Evolutionary conservation across 2,329 filamentous ascomycete genomes (phyloP).

Genomic region (Metarhizium humberi): DNA sequence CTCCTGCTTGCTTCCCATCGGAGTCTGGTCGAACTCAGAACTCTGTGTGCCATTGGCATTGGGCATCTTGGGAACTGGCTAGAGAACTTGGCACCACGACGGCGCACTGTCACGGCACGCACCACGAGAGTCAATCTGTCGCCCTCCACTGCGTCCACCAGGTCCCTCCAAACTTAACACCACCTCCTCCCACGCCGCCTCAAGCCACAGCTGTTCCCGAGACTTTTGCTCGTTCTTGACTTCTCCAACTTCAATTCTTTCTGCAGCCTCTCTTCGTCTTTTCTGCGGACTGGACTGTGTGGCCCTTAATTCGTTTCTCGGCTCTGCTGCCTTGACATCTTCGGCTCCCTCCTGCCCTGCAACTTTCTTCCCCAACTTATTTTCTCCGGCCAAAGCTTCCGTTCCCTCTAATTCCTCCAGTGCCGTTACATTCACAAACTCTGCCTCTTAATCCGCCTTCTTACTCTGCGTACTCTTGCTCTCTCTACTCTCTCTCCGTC

Average conservation of each 20-base stretch:
- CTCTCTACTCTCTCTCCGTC: neutral
- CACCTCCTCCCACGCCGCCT: neutral
- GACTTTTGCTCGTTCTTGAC: neutral
- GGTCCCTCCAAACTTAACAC: neutral
- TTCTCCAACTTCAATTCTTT: neutral
- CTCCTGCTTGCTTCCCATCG: neutral
- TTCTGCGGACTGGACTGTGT: neutral
- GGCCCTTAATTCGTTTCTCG: neutral
- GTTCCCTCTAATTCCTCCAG: neutral
- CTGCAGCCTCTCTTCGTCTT: neutral
- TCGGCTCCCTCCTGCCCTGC: neutral
- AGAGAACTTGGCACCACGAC: conserved; percentile 1
- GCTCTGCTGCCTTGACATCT: neutral
- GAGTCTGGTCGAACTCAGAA: neutral
- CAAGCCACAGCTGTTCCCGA: neutral
- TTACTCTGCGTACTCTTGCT: neutral
- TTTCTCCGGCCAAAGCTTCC: neutral
- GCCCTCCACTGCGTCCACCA: neutral
- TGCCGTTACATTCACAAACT: neutral
- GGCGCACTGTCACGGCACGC: conserved; percentile 5
- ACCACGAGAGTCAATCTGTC: conserved; percentile 5
- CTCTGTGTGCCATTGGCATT: neutral
- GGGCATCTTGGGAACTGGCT: neutral
- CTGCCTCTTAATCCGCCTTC: neutral
- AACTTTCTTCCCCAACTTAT: neutral